phyloP scores from a whole-genome alignment of 2,329 filamentous ascomycete species.

The Aspergillus unguis region DNA sequence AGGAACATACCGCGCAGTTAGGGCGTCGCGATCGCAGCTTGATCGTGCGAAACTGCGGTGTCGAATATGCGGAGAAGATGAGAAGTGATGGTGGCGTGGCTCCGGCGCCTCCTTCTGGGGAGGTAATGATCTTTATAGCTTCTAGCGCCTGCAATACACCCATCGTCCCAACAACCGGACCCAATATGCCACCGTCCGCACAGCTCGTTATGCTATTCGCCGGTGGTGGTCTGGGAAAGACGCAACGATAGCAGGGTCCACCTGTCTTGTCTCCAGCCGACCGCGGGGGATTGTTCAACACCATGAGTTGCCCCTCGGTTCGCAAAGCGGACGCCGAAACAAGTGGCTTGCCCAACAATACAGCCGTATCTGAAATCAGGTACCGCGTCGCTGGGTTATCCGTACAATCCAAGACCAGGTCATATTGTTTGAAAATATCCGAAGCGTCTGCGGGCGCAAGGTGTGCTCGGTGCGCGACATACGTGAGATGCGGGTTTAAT shows the following conservation, averaged over 20 bases:
- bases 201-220: conserved; percentile 79
- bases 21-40: conserved; percentile 66
- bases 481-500: conserved; percentile 69
- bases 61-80: conserved; percentile 45
- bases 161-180: conserved; percentile 90
- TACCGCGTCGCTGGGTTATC: conserved; percentile 91
- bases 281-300: conserved; percentile 75
- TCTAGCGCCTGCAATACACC: conserved; percentile 88
- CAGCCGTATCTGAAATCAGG: conserved; percentile 84
- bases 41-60: conserved; percentile 65
- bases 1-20: conserved; percentile 74
- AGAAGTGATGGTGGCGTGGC: conserved; percentile 34
- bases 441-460: conserved; percentile 67
- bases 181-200: conserved; percentile 87
- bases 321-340: conserved; percentile 87
- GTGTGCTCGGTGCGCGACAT: conserved; percentile 60
- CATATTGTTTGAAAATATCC: conserved; percentile 66
- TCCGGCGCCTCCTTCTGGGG: conserved; percentile 22
- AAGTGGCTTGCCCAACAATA: conserved; percentile 73
- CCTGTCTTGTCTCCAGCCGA: conserved; percentile 56
- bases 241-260: conserved; percentile 88
- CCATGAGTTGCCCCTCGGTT: conserved; percentile 83
- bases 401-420: conserved; percentile 89
- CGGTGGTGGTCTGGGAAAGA: conserved; percentile 85
- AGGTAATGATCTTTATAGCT: conserved; percentile 74